Percentiles rank a stretch among this genome's conserved stretches.
phyloP scores from a whole-genome alignment of 2,329 filamentous ascomycete genomes.

The Orbilia oligospora region DNA sequence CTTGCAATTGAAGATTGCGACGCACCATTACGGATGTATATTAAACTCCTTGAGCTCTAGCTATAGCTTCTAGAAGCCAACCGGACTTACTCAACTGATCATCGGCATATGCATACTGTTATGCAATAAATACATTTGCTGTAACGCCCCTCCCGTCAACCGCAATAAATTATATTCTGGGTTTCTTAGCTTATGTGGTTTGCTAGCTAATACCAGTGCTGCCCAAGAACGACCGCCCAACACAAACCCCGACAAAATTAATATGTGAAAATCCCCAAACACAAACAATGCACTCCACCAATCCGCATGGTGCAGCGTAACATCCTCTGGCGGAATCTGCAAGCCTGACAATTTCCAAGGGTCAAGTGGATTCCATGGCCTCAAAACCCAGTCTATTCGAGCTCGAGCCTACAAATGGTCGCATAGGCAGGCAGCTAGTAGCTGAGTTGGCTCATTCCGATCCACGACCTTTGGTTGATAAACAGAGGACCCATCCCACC shows the following conservation, averaged over 20 bases:
- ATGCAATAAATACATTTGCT: too few relatives aligned
- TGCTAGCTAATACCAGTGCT: too few relatives aligned
- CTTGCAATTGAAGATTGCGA: not conserved
- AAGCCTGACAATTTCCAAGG: constrained; percentile 3
- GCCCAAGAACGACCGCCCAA: not conserved
- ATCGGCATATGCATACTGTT: too few relatives aligned
- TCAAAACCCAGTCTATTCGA: constrained; percentile 4
- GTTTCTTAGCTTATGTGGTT: too few relatives aligned
- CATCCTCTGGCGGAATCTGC: constrained; percentile 6
- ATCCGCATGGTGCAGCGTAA: not conserved
- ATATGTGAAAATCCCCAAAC: not conserved
- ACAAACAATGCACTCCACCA: not conserved
- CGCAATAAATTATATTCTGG: too few relatives aligned
- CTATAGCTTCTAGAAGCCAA: too few relatives aligned
- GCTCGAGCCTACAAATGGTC: not conserved
- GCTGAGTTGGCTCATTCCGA: not conserved
- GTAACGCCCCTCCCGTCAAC: too few relatives aligned
- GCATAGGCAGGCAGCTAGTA: not conserved
- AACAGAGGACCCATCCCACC: not conserved
- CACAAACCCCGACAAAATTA: not conserved
- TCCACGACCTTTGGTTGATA: not conserved
- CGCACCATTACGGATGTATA: not conserved
- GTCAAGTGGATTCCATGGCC: not conserved
- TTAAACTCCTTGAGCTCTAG: too few relatives aligned
- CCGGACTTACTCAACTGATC: too few relatives aligned